phyloP scores from a whole-genome alignment of 257 asterid genomes.

The Solanum tarijense region DNA sequence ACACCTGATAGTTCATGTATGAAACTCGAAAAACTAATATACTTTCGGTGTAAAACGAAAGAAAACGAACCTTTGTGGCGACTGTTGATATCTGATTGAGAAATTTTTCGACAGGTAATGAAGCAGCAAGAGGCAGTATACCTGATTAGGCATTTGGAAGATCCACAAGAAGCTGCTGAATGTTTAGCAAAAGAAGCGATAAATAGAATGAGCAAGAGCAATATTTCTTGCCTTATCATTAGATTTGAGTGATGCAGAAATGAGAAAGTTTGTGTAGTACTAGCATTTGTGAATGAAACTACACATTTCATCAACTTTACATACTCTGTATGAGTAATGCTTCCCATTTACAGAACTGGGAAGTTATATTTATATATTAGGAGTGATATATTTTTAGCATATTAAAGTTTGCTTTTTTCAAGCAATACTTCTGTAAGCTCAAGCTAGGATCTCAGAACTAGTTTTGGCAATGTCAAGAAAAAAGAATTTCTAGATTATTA shows the following conservation, averaged over 20 bases:
- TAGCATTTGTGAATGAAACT: background rate
- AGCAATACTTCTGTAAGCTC: background rate
- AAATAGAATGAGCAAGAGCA: conserved; percentile 40
- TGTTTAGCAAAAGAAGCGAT: conserved; percentile 53
- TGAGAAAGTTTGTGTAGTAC: background rate
- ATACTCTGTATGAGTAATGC: background rate
- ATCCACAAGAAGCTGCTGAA: conserved; percentile 56
- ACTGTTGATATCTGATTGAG: background rate
- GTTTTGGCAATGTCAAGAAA: background rate
- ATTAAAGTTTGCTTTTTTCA: background rate
- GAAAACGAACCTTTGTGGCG: background rate
- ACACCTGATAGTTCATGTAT: background rate
- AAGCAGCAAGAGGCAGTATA: conserved; percentile 55
- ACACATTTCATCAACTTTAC: background rate
- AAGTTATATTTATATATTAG: background rate
- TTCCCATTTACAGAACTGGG: background rate
- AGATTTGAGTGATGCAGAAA: conserved; percentile 30
- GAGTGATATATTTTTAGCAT: background rate
- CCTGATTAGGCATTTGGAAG: conserved; percentile 53
- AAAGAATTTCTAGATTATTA: background rate
- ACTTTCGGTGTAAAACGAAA: background rate
- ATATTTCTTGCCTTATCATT: conserved; percentile 44
- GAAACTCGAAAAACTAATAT: background rate
- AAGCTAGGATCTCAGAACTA: background rate
- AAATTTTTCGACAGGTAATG: conserved; percentile 31